Evolutionary conservation across 1,139 yeast genomes (phyloP).

Genomic region (Saccharomyces hybrid): DNA sequence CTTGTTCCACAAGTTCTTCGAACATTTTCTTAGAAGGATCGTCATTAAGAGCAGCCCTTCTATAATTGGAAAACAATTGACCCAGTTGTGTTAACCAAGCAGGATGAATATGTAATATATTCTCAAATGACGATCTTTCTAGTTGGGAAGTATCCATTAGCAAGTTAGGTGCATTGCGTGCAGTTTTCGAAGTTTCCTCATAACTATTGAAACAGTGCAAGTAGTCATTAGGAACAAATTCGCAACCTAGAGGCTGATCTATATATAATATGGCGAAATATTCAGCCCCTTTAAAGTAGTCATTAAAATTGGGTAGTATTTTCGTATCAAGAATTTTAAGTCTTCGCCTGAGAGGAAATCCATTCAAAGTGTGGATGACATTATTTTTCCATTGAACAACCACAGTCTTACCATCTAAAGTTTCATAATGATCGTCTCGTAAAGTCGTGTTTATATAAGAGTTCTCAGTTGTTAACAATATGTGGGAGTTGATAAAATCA

Average conservation of each 20-base stretch:
- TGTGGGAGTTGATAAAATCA: conserved; percentile 67
- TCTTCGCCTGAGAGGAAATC: conserved; percentile 46
- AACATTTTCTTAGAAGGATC: conserved; percentile 17
- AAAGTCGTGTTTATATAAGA: conserved; percentile 3
- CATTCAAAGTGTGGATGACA: conserved; percentile 46
- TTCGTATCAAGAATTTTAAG: conserved; percentile 40
- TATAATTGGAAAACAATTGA: conserved; percentile 23
- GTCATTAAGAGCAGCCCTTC: conserved; percentile 9
- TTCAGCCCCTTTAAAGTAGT: conserved; percentile 39
- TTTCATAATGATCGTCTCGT: conserved; percentile 34
- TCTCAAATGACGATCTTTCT: conserved; percentile 14
- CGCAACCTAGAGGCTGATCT: conserved; percentile 38
- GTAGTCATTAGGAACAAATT: conserved; percentile 30
- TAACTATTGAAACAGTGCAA: conserved; percentile 1
- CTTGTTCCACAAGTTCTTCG: conserved; percentile 12
- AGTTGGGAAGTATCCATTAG: background rate
- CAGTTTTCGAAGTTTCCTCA: background rate
- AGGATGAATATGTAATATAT: conserved; percentile 19
- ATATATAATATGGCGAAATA: conserved; percentile 45
- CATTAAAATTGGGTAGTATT: conserved; percentile 39
- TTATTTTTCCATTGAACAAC: conserved; percentile 46
- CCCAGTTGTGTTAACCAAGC: conserved; percentile 26
- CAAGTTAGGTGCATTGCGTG: background rate
- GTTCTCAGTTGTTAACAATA: conserved; percentile 35
- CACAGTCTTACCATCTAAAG: conserved; percentile 54